These are phyloP conservation scores for Rhodotorula babjevae DNA, from an alignment of 768 basidiomycete genomes.

Conservation along the genomic window DNA sequence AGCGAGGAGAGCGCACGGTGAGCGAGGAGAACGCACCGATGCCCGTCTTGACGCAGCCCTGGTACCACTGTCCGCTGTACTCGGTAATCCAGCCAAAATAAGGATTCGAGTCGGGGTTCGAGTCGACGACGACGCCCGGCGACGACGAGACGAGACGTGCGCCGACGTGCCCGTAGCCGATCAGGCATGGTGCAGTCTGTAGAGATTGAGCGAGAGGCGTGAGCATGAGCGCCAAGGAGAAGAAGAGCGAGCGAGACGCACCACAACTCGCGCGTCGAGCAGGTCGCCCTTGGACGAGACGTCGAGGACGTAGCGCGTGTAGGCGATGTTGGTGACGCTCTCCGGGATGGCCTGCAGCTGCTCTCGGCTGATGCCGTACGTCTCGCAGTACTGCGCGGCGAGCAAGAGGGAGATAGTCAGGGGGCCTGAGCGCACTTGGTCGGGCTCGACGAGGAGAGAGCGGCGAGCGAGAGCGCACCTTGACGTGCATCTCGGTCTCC, in stretches of 20 bases:
- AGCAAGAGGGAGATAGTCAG: not conserved
- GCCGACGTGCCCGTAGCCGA: conserved; percentile 91
- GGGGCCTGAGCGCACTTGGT: too few relatives aligned
- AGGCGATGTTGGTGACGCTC: conserved; percentile 69
- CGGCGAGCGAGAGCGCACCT: conserved; percentile 39
- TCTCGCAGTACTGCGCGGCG: conserved; percentile 56
- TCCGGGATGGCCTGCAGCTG: conserved; percentile 59
- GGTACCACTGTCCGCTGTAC: conserved; percentile 68
- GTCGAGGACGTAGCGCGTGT: conserved; percentile 80
- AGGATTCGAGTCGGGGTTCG: conserved; percentile 63
- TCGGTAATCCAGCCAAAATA: conserved; percentile 60
- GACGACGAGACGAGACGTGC: conserved; percentile 68
- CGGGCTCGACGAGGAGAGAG: too few relatives aligned
- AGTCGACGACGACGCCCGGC: conserved; percentile 49
- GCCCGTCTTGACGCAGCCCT: conserved; percentile 65
- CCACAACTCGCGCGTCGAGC: conserved; percentile 66
- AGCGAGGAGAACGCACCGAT: conserved; percentile 56
- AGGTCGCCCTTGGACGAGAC: conserved; percentile 71
- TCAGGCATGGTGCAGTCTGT: conserved; percentile 69
- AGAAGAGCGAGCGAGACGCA: not conserved
- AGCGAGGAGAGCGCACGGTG: not conserved
- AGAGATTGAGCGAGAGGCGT: not conserved
- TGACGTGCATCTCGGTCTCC: conserved; percentile 68
- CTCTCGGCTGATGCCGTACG: conserved; percentile 62
- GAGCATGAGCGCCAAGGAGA: too few relatives aligned